Conservation (phyloP, 164 flowering plant genomes). For the Magnolia officinalis region DNA sequence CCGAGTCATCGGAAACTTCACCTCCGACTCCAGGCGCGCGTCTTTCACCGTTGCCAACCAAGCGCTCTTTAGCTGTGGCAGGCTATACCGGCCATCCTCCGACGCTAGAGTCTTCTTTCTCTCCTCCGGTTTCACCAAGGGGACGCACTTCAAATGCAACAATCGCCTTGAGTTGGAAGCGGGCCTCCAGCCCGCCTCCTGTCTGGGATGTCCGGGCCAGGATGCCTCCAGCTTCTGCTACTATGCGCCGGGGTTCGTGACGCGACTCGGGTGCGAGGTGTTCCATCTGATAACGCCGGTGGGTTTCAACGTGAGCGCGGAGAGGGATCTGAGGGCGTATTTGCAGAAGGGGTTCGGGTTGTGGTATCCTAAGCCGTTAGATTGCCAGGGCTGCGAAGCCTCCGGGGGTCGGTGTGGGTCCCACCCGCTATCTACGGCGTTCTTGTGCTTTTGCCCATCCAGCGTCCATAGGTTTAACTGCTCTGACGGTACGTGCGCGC, state of each 20-base stretch:
- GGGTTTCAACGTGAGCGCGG: too few relatives aligned
- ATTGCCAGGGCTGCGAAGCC: background rate
- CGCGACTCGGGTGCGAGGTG: background rate
- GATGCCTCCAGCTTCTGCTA: constrained; percentile 1
- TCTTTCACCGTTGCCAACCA: constrained; percentile 3
- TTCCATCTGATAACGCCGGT: background rate
- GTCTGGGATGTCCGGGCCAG: background rate
- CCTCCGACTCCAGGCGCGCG: background rate
- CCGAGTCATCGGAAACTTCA: constrained; percentile 1
- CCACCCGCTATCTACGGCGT: background rate
- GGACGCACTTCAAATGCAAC: constrained; percentile 7
- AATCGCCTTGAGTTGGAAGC: background rate
- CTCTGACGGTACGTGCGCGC: constrained; percentile 4
- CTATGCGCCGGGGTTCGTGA: constrained; percentile 8
- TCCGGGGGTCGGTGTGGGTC: constrained; percentile 13
- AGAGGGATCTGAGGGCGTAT: too few relatives aligned
- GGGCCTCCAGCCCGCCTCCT: background rate
- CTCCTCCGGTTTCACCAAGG: background rate
- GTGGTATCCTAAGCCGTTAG: too few relatives aligned
- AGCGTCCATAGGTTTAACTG: background rate
- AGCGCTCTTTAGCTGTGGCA: constrained; percentile 5
- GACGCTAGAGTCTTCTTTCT: background rate
- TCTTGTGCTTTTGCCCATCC: constrained; percentile 3
- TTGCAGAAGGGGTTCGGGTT: too few relatives aligned
- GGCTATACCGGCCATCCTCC: background rate